Evolutionary conservation across 2,329 filamentous ascomycete species (phyloP), one percentile per base, ranked within the genome.

Genomic region (Diaporthe vexans): DNA sequence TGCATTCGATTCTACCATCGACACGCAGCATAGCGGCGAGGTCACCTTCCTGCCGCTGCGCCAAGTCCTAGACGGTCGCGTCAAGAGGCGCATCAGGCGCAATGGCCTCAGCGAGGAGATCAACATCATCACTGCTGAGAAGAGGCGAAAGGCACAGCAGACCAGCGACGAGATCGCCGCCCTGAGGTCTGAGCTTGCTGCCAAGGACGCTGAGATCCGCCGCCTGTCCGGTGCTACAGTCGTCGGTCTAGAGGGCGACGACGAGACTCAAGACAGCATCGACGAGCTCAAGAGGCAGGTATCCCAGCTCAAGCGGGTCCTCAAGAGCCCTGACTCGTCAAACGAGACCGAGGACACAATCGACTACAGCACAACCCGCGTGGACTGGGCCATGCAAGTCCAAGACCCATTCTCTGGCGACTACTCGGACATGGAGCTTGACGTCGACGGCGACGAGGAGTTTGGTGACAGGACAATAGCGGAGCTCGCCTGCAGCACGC

Each of bases 21-120:
- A 75, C 71, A 72, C 67, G 80, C 48, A 57, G 19, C 74, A 80
- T 77, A 81, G 82, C 72, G 83, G 84, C 56, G 81, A 86, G 77
- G 75, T 88, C 72, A 82, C 85, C 73, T 87, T 90, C 68, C 80
- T 85, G 37, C 84, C 86, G 0, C 84, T 91, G 4, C 86, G 88
- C 11, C 89, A 91, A 73, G 86, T 90, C 21, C 83, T 90, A 10
- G 87, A 90, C 54, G 89, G 88, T 9, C 87, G 90, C 19, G 84
- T 91, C 59, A 88, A 90, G 81, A 86, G 90, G 7, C 86, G 90
- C 24, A 84, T 90, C 51, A 85, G 88, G 10, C 87, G 90, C 68
- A 89, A 88, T 76, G 86, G 88, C 4, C 79, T 91, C 7, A 90
- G 89, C 76, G 89, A 90, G 76, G 88, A 91, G 81, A 87, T 91